Evolutionary conservation across 495 filamentous ascomycete genomes (phyloP).

Genomic region (Podospora didyma): DNA sequence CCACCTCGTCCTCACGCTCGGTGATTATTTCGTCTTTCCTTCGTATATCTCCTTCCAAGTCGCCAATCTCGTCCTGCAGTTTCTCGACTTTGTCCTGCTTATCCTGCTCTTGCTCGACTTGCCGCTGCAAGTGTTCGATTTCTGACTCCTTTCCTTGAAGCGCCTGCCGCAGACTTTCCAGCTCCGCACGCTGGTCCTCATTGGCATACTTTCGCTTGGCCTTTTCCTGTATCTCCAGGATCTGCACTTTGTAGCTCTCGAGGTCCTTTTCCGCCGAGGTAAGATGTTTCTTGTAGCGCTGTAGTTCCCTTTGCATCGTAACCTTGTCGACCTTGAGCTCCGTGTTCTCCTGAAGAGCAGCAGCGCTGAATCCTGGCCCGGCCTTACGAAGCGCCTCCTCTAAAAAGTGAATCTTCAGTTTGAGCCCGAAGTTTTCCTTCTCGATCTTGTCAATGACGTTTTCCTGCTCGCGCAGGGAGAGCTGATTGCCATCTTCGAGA

Average conservation of each 20-base stretch:
- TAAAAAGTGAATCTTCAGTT: constrained; percentile 77
- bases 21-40: constrained; percentile 45
- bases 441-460: constrained; percentile 92
- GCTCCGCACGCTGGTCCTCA: constrained; percentile 54
- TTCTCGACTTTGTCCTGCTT: constrained; percentile 41
- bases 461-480: constrained; percentile 91
- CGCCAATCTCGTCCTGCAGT: constrained; percentile 56
- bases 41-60: constrained; percentile 56
- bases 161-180: constrained; percentile 50
- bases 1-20: constrained; percentile 41
- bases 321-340: constrained; percentile 88
- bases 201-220: constrained; percentile 69
- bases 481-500: constrained; percentile 75
- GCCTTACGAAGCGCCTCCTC: constrained; percentile 75
- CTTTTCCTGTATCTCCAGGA: constrained; percentile 75
- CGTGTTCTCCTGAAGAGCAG: constrained; percentile 87
- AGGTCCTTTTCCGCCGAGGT: constrained; percentile 72
- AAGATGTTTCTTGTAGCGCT: constrained; percentile 76
- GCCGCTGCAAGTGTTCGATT: constrained; percentile 47
- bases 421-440: constrained; percentile 81
- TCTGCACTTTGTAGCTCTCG: constrained; percentile 70
- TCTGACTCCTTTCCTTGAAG: constrained; percentile 49
- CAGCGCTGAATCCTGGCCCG: constrained; percentile 82
- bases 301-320: constrained; percentile 81
- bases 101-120: constrained; percentile 49